phyloP scores from a whole-genome alignment of 495 filamentous ascomycete genomes.

The Penicillium malachiteum region DNA sequence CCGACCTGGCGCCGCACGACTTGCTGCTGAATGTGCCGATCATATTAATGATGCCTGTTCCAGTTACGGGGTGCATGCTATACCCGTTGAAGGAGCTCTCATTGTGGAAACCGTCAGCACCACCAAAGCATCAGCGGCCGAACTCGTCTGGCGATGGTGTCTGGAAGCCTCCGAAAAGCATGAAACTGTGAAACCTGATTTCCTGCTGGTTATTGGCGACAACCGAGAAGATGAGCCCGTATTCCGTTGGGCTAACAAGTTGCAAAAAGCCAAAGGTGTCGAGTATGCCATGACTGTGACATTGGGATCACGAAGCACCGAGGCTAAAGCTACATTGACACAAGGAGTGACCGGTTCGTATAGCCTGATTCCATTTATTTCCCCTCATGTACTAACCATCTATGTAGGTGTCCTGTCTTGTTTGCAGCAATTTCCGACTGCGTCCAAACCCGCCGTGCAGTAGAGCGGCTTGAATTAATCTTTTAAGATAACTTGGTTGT shows the following conservation, averaged over 20 bases:
- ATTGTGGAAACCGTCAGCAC: conserved; percentile 77
- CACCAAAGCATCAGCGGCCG: conserved; percentile 80
- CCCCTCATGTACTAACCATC: neutral
- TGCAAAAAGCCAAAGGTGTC: conserved; percentile 54
- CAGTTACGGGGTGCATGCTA: conserved; percentile 76
- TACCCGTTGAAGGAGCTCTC: conserved; percentile 74
- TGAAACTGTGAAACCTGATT: conserved; percentile 57
- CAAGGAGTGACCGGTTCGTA: conserved; percentile 78
- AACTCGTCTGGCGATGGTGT: conserved; percentile 61
- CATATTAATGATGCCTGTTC: conserved; percentile 92
- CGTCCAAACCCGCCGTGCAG: conserved; percentile 3
- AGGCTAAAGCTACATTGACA: conserved; percentile 79
- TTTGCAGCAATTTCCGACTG: conserved; percentile 26
- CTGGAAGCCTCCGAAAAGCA: conserved; percentile 35
- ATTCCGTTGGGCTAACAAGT: conserved; percentile 86
- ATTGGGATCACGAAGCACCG: conserved; percentile 79
- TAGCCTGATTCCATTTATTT: neutral
- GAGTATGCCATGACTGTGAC: conserved; percentile 77
- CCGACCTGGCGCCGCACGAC: conserved; percentile 63
- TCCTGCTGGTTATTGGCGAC: conserved; percentile 83
- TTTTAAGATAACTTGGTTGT: neutral
- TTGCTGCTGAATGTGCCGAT: conserved; percentile 81
- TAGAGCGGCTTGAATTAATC: neutral
- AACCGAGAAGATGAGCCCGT: conserved; percentile 89
- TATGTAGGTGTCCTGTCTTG: conserved; percentile 36